Evolutionary conservation across 331 rosid species (phyloP).

Genomic region (Quercus tomentella): DNA sequence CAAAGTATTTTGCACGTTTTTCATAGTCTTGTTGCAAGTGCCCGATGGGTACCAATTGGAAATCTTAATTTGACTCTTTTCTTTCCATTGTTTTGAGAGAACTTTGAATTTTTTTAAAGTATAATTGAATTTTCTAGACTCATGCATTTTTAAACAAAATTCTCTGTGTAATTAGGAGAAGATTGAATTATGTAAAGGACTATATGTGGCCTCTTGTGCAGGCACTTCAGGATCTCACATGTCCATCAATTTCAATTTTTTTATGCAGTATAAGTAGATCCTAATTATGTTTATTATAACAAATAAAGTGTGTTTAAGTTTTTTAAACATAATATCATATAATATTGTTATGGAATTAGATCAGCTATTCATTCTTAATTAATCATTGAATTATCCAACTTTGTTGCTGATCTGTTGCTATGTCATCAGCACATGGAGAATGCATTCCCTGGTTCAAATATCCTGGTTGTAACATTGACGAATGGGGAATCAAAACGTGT

Average conservation of each 20-base stretch:
- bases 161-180: neutral
- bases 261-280: neutral
- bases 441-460: conserved; percentile 92
- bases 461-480: conserved; percentile 88
- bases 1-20: conserved; percentile 14
- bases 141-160: neutral
- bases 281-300: neutral
- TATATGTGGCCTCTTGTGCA: neutral
- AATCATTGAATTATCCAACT: conserved; percentile 13
- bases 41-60: conserved; percentile 18
- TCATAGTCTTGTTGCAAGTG: conserved; percentile 20
- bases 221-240: conserved; percentile 22
- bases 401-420: conserved; percentile 30
- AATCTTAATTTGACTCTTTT: conserved; percentile 13
- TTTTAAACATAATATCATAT: conserved; percentile 5
- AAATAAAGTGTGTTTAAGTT: conserved; percentile 5
- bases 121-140: neutral
- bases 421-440: conserved; percentile 93
- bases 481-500: conserved; percentile 94
- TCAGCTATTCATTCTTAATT: conserved; percentile 8
- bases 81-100: conserved; percentile 11
- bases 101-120: neutral
- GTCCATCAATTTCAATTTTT: conserved; percentile 3
- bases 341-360: conserved; percentile 14
- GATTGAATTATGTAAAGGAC: neutral